Evolutionary conservation across 2,329 filamentous ascomycete species (phyloP).

Genomic region (Colletotrichum noveboracense): DNA sequence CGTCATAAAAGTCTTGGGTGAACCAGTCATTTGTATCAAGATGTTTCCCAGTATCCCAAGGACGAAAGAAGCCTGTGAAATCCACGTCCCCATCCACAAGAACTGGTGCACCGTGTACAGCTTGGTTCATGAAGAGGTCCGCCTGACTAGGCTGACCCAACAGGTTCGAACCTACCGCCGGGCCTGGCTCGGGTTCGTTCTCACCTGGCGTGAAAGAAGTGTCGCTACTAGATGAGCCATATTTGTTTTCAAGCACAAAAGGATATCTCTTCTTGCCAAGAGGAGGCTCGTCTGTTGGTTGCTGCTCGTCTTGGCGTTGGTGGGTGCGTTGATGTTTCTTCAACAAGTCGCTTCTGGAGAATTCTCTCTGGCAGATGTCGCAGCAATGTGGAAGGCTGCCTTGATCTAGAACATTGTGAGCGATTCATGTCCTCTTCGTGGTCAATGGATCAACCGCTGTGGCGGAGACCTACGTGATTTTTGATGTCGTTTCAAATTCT

Average conservation of each 20-base stretch:
- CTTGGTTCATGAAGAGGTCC: background rate
- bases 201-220: background rate
- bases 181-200: background rate
- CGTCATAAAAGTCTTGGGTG: background rate
- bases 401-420: background rate
- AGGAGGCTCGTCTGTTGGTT: background rate
- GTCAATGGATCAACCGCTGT: background rate
- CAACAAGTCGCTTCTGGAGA: background rate
- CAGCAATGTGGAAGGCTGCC: background rate
- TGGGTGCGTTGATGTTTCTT: constrained; percentile 6
- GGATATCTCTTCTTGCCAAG: background rate
- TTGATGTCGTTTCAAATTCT: constrained; percentile 10
- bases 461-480: background rate
- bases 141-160: background rate
- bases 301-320: background rate
- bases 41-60: background rate
- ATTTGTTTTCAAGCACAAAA: background rate
- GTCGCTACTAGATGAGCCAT: background rate
- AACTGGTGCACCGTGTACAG: background rate
- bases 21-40: background rate
- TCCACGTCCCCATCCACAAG: background rate
- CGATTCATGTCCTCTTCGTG: background rate
- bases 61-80: background rate
- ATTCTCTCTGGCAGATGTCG: background rate
- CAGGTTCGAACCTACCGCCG: background rate